Evolutionary conservation across 768 basidiomycete species (phyloP).

Genomic region (Tulasnella sp.): DNA sequence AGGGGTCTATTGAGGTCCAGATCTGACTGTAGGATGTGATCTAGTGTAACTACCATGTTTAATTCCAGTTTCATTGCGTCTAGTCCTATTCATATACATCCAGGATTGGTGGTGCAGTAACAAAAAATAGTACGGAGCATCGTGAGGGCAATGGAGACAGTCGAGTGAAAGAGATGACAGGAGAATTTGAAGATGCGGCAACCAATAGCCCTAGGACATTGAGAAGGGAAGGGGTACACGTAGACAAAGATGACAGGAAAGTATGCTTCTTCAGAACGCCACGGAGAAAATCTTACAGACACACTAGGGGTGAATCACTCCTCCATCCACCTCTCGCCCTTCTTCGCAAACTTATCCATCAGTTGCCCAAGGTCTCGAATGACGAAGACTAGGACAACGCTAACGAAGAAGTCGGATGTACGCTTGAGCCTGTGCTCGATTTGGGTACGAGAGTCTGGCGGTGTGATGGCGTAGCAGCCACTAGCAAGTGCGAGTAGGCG

Average conservation of each 20-base stretch:
- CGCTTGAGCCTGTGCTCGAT: constrained; percentile 68
- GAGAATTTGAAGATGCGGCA: too few species aligned
- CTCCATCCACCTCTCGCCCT: constrained; percentile 84
- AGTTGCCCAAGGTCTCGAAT: constrained; percentile 50
- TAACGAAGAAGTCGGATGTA: constrained; percentile 85
- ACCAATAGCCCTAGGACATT: too few species aligned
- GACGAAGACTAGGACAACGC: constrained; percentile 79
- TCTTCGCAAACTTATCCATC: constrained; percentile 88
- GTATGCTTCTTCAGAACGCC: background rate
- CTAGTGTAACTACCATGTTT: too few species aligned
- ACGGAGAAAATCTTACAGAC: background rate
- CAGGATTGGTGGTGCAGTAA: background rate
- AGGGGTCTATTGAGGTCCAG: constrained; percentile 22
- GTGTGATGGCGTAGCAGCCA: constrained; percentile 58
- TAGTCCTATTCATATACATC: background rate
- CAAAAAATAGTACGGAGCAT: background rate
- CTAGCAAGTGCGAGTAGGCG: constrained; percentile 53
- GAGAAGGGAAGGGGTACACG: too few species aligned
- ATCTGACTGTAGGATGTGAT: constrained; percentile 18
- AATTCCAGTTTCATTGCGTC: background rate
- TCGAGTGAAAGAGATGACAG: background rate
- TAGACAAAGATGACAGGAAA: background rate
- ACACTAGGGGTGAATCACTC: constrained; percentile 34
- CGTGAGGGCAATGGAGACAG: background rate
- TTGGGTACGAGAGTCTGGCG: constrained; percentile 46